Base-by-base conservation (phyloP, 2,329 filamentous ascomycete species). In the Ceratocystis huliohia region DNA sequence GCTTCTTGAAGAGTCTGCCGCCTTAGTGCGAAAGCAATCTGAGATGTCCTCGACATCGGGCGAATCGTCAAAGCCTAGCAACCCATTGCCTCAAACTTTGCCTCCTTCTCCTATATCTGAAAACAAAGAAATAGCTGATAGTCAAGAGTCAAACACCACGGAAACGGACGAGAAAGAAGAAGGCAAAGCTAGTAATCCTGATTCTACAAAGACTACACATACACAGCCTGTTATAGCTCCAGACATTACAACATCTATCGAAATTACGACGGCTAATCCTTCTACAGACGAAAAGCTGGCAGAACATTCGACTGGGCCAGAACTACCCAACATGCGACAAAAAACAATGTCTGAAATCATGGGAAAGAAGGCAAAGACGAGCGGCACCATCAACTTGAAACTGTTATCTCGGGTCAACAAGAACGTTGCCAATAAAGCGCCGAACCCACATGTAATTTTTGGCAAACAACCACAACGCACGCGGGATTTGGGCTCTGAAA, bases 361-460 rank as follows among this genome's bases (percentile, higher is more conserved):
- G 10, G 59, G 63, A 7, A 57, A 68, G 44, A 62, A 56, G 10
- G 13, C 48, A 4, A 65, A 64, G 41, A 25, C 22, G 13, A 15
- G 22, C 5, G 62, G 44, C 48, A 33, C 8, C 33, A 37, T 41
- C 17, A n/a, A 41, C 45, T 28, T 59, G 17, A 46, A 66, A 53
- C n/a, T 72, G 6, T 69, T 20, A 22, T 8, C 20, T 6, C 74
- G 5, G 70, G 70, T 33, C 80, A 82, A 67, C 76, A 77, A 48
- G 10, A 84, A 82, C 30, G 5, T 41, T 82, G 79, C 69, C 80
- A 5, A 53, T 83, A 63, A 87, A 85, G 72, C 81, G 69, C 87
- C 87, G 70, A 79, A 87, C 15, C 87, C 1, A 89, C 85, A 45
- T 57, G 65, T 53, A 41, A 56, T 53, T 0, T 94, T 95, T 73